Conservation (phyloP, 768 basidiomycete species). For the Filobasidium wieringae region DNA sequence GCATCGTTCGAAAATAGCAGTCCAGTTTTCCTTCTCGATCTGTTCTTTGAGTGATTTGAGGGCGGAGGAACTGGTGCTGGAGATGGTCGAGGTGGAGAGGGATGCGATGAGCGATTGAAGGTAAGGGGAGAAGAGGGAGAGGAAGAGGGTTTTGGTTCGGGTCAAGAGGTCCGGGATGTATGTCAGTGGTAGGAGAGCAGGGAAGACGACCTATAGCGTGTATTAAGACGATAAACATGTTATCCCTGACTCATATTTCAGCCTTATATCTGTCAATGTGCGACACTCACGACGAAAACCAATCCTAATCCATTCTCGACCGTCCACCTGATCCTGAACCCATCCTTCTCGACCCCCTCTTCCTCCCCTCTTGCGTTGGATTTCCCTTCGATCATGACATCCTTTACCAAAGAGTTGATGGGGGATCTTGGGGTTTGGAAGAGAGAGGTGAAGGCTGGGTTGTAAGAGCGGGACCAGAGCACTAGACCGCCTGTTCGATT, state of each 20-base stretch:
- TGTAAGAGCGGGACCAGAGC: slow-evolving; percentile 90
- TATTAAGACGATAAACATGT: not conserved
- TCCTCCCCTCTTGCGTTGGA: slow-evolving; percentile 42
- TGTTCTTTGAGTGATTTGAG: slow-evolving; percentile 18
- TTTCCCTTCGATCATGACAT: slow-evolving; percentile 79
- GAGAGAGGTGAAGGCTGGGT: slow-evolving; percentile 63
- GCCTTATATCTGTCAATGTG: too few relatives aligned
- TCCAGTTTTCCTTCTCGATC: slow-evolving; percentile 30
- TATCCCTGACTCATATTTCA: too few relatives aligned
- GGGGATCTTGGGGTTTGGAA: slow-evolving; percentile 64
- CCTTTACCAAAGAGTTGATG: slow-evolving; percentile 75
- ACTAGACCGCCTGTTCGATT: slow-evolving; percentile 64
- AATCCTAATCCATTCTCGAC: slow-evolving; percentile 90
- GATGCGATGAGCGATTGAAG: slow-evolving; percentile 72
- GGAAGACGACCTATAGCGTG: slow-evolving; percentile 69
- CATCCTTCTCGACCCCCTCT: slow-evolving; percentile 82
- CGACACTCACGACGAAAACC: slow-evolving; percentile 74
- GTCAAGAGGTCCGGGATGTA: slow-evolving; percentile 81
- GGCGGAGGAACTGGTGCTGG: slow-evolving; percentile 11
- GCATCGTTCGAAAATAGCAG: slow-evolving; percentile 32
- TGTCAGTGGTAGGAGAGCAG: slow-evolving; percentile 84
- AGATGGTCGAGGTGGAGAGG: slow-evolving; percentile 37
- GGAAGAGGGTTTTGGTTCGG: slow-evolving; percentile 69
- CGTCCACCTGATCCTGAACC: slow-evolving; percentile 86
- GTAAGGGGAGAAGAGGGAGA: slow-evolving; percentile 75